Percentiles rank a stretch among this genome's conserved stretches.
phyloP scores from a whole-genome alignment of 805 yeast species.

The Saturnispora sanitii region DNA sequence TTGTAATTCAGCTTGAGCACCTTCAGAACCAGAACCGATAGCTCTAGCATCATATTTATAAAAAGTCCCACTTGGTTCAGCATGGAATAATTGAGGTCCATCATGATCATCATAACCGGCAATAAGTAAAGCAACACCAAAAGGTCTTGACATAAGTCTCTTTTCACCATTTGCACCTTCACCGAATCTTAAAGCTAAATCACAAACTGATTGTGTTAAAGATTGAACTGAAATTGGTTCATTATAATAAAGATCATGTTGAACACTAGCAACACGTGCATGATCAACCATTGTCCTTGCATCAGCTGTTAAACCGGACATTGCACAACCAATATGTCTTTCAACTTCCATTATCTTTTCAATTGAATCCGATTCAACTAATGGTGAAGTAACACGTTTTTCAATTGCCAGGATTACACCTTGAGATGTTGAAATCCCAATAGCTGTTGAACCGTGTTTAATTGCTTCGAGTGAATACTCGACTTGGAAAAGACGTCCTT shows the following conservation, averaged over 20 bases:
- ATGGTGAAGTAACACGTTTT: slow-evolving; percentile 87
- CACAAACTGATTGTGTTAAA: slow-evolving; percentile 93
- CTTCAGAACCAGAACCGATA: slow-evolving; percentile 97
- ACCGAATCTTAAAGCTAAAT: slow-evolving; percentile 90
- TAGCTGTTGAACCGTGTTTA: slow-evolving; percentile 95
- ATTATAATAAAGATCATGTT: slow-evolving; percentile 83
- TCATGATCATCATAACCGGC: slow-evolving; percentile 90
- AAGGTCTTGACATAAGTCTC: slow-evolving; percentile 93
- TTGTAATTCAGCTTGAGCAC: slow-evolving; percentile 96
- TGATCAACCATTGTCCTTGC: slow-evolving; percentile 98
- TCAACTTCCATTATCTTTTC: slow-evolving; percentile 96
- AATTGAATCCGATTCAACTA: slow-evolving; percentile 85
- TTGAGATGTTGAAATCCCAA: slow-evolving; percentile 89
- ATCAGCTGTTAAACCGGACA: slow-evolving; percentile 98
- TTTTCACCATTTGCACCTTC: slow-evolving; percentile 97
- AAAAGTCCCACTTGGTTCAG: slow-evolving; percentile 99
- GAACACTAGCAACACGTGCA: slow-evolving; percentile 82
- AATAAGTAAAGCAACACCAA: slow-evolving; percentile 92
- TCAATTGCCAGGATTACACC: slow-evolving; percentile 97
- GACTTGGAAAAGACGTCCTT: slow-evolving; percentile 95
- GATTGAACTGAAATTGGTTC: slow-evolving; percentile 89
- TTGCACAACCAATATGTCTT: slow-evolving; percentile 92
- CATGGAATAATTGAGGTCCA: slow-evolving; percentile 94
- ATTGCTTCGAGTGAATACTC: slow-evolving; percentile 97
- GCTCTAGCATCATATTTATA: slow-evolving; percentile 98